These are phyloP conservation scores for Daldinia loculata DNA, from an alignment of 495 filamentous ascomycete genomes.

Conservation along the genomic window DNA sequence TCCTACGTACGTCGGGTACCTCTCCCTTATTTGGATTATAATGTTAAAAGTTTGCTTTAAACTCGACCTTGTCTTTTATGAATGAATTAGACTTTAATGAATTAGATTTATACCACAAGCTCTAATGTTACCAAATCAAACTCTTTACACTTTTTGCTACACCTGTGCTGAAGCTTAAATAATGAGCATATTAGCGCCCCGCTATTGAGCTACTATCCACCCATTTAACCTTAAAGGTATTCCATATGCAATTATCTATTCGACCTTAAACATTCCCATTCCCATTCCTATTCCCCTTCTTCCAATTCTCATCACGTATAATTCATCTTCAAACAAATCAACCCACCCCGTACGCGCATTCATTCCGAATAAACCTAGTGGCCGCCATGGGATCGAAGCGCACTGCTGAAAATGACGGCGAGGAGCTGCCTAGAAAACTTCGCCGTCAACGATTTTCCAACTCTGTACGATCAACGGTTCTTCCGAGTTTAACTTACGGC, in stretches of 20 bases:
- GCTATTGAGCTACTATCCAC: not conserved
- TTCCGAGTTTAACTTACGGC: conserved; percentile 72
- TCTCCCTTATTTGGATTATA: too few species aligned
- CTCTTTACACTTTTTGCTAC: not conserved
- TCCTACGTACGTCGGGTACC: too few species aligned
- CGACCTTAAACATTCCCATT: not conserved
- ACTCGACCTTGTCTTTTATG: too few species aligned
- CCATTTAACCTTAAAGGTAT: not conserved
- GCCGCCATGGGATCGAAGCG: conserved; percentile 47
- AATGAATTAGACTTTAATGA: too few species aligned
- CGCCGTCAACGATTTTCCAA: conserved; percentile 3
- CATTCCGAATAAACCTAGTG: not conserved
- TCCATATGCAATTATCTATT: not conserved
- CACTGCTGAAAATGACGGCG: conserved; percentile 32
- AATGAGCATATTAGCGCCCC: not conserved
- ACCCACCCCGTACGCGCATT: not conserved
- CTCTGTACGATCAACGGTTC: conserved; percentile 5
- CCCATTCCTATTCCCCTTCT: not conserved
- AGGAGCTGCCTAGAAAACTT: conserved; percentile 26
- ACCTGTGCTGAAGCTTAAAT: not conserved
- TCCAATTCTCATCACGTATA: not conserved
- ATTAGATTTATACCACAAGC: too few species aligned
- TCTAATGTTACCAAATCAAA: not conserved
- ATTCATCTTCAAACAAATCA: not conserved
- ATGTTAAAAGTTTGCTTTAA: too few species aligned